phyloP scores from a whole-genome alignment of 345 rosid species.

The Hibiscus tridactylites region DNA sequence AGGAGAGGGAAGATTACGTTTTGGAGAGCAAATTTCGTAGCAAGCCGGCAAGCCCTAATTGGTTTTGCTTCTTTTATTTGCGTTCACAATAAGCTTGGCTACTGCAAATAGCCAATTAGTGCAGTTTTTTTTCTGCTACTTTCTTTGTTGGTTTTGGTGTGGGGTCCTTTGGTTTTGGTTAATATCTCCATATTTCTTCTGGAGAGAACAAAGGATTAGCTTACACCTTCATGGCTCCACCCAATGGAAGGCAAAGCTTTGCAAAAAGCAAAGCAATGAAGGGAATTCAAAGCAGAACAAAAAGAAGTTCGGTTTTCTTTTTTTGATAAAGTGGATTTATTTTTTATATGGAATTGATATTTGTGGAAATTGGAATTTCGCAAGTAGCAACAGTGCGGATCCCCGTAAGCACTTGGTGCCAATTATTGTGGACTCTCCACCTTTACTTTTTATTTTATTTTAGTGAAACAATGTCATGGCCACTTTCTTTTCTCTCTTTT shows the following conservation, averaged over 20 bases:
- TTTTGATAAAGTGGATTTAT: background rate
- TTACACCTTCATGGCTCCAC: background rate
- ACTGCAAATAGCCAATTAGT: background rate
- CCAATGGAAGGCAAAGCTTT: background rate
- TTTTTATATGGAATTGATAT: slow-evolving; percentile 10
- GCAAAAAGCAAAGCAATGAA: background rate
- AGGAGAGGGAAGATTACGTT: slow-evolving; percentile 13
- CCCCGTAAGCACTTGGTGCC: slow-evolving; percentile 76
- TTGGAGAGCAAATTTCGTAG: slow-evolving; percentile 26
- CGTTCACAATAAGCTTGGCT: slow-evolving; percentile 6
- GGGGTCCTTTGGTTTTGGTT: background rate
- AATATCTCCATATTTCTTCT: background rate
- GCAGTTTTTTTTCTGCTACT: background rate
- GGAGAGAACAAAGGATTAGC: background rate
- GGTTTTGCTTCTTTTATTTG: slow-evolving; percentile 3
- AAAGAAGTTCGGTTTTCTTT: background rate
- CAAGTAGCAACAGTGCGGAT: slow-evolving; percentile 62
- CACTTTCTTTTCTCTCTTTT: no score
- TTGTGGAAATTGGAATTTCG: slow-evolving; percentile 55
- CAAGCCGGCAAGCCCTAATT: slow-evolving; percentile 7
- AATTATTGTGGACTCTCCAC: slow-evolving; percentile 41
- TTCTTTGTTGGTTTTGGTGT: background rate
- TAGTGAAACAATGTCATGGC: no score
- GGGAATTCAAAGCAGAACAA: background rate
- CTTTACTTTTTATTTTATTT: slow-evolving; percentile 23